Evolutionary conservation across 2,329 filamentous ascomycete species (phyloP), one percentile per base, ranked within the genome.

Genomic region (Escovopsis weberi): DNA sequence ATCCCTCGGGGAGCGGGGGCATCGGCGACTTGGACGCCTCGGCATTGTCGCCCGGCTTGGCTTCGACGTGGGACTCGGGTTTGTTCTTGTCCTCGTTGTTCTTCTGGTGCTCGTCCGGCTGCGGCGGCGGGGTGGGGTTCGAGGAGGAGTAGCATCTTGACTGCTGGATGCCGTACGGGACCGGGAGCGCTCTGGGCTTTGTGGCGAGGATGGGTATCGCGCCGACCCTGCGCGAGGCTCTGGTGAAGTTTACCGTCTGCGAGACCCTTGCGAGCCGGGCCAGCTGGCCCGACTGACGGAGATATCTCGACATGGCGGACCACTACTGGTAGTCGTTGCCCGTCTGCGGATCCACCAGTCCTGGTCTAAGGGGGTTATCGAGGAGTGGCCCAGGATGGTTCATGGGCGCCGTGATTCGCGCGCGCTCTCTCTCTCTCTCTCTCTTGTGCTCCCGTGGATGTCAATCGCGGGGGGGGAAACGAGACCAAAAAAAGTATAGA

Each of bases 201-300:
- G 55, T 50, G 41, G 56, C 50, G 41, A 55, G 53, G 42, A 32
- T 11, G 8, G 58, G 54, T 42, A 57, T 47, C 15, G 53, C 47
- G 23, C 62, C 53, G 11, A 57, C 28, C 28, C 28, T 49, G 26
- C 57, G 65, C 56, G 63, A 50, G 36, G 66, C 65, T 48, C 67
- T 62, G 55, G 69, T 67, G 43, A 71, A 61, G 47, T 70, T 62
- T 53, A 66, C 63, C 55, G 70, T 69, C 55, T 72, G 64, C 50
- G 70, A 69, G 51, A 71, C 64, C 60, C 72, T 72, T 45, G 75
- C 73, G 56, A 77, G 68, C 59, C 74, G 72, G 63, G 75, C 74
- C 58, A 83, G 64, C 60, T 75, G 73, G 66, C 75, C 74, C 59
- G 79, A 72, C 61, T 77, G 75, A 60, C 78, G 74, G 51, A 82